These are phyloP conservation scores for Mollisiaceae sp. DNA, from an alignment of 2,329 filamentous ascomycete species.

Conservation along the genomic window DNA sequence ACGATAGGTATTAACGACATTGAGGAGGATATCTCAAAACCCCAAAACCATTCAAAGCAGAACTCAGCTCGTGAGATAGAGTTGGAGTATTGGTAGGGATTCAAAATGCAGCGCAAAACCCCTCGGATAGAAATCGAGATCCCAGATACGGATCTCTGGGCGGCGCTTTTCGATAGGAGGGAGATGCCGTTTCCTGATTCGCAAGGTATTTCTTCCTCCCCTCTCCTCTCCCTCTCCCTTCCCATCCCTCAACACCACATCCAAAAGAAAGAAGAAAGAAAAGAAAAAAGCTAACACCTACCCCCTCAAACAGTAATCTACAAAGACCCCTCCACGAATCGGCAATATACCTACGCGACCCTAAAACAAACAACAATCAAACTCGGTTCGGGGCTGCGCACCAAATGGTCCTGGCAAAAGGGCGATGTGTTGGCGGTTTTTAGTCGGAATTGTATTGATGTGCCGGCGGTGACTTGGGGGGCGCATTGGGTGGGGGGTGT, in stretches of 20 bases:
- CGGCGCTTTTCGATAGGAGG: slow-evolving; percentile 73
- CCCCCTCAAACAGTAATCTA: too few species aligned
- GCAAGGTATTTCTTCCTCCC: slow-evolving; percentile 59
- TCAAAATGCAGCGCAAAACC: slow-evolving; percentile 18
- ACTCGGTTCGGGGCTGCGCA: slow-evolving; percentile 79
- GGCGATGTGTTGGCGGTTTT: slow-evolving; percentile 82
- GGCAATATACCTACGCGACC: slow-evolving; percentile 69
- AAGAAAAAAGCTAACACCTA: too few species aligned
- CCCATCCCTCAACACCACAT: neutral
- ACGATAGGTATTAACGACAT: too few species aligned
- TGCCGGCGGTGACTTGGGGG: slow-evolving; percentile 75
- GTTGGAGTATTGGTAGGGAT: neutral
- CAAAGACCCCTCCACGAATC: slow-evolving; percentile 60
- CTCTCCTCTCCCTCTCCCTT: neutral
- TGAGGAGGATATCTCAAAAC: too few species aligned
- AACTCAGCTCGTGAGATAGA: neutral
- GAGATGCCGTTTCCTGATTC: slow-evolving; percentile 69
- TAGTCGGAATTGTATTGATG: slow-evolving; percentile 84
- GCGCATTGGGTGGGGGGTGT: slow-evolving; percentile 80
- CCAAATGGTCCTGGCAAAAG: slow-evolving; percentile 74
- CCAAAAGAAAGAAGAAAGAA: too few species aligned
- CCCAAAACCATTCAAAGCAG: too few species aligned
- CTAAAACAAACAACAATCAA: slow-evolving; percentile 66
- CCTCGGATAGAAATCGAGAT: slow-evolving; percentile 66
- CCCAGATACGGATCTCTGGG: slow-evolving; percentile 78